These are phyloP conservation scores for Clitopilus passeckerianus DNA, from an alignment of 768 basidiomycete species.

Conservation along the genomic window DNA sequence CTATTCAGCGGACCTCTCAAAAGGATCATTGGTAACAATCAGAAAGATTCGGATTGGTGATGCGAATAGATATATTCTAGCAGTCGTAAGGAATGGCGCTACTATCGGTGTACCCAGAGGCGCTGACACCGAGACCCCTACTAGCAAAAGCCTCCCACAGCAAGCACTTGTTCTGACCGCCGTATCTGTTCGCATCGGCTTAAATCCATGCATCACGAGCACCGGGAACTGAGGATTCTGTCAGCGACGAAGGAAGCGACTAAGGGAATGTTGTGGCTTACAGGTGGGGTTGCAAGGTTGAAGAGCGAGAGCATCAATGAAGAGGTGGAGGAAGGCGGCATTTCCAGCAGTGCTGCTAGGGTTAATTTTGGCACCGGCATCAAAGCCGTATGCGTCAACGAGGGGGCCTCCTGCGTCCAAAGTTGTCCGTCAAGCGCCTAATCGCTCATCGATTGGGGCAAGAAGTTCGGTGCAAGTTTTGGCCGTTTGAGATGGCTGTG, in stretches of 20 bases:
- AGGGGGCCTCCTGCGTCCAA: too few species aligned
- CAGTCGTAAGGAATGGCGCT: constrained; percentile 23
- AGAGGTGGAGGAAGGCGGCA: constrained; percentile 41
- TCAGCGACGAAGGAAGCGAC: neutral
- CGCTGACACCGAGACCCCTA: constrained; percentile 38
- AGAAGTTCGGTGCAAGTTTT: neutral
- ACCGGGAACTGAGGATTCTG: constrained; percentile 24
- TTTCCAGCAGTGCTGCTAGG: constrained; percentile 35
- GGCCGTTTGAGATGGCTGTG: neutral
- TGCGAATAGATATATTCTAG: constrained; percentile 5
- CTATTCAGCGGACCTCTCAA: too few species aligned
- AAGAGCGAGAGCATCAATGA: constrained; percentile 41
- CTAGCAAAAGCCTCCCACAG: constrained; percentile 48
- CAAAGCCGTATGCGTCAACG: constrained; percentile 25
- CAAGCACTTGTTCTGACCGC: constrained; percentile 39
- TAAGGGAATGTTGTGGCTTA: constrained; percentile 13
- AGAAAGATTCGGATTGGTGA: too few species aligned
- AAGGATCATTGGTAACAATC: too few species aligned
- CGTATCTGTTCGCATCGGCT: constrained; percentile 42
- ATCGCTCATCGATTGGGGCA: neutral
- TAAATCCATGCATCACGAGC: constrained; percentile 47
- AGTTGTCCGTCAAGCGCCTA: too few species aligned
- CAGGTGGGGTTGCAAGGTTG: constrained; percentile 43
- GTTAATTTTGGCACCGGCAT: constrained; percentile 31
- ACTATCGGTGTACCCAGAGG: constrained; percentile 20